Evolutionary conservation across 306 rosid genomes (phyloP), one percentile per base, ranked within the genome.

Genomic region (Nissolia schottii): DNA sequence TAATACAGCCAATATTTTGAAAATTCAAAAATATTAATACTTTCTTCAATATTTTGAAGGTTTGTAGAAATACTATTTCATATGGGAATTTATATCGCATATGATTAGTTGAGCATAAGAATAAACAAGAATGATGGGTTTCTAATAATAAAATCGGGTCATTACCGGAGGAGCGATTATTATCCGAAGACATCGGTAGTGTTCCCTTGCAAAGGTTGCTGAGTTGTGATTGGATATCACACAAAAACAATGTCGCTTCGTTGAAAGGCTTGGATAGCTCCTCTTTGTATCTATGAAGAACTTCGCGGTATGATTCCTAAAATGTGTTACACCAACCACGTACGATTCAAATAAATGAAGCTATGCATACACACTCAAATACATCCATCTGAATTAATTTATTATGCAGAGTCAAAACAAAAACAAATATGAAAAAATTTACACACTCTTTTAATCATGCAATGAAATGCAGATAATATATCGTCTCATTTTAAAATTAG

Each of bases 161-260:
- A 5, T 37, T 68, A 85, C 89, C 89, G 8, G 91, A 82, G 8
- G 91, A 82, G 32, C 4, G 88, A 73, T 63, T 56, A 31, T 64
- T 50, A 34, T 85, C 80, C 13, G 67, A 50, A 66, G 79, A 56
- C n/a, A 51, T 63, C 37, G 77, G 49, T 11, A 80, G 75, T 29
- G 95, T 80, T 67, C 82, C 96, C 43, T 82, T 84, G 58, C 96
- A 90, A 41, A 93, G 91, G 49, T 83, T 79, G 81, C 56, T 85
- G 27, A 93, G 84, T 82, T 90, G 90, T 27, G 87, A 77, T 73
- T 90, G 82, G 29, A 90, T 88, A 64, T 64, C 62, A 75, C 74
- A 81, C 80, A 93, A 67, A 73, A 90, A 90, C 66, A 78, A 43
- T 19, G 90, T 79, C 0, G 98, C 96, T 81, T 90, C 98, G 46